phyloP scores from a whole-genome alignment of 2,329 filamentous ascomycete genomes.

The Parascedosporium putredinis region DNA sequence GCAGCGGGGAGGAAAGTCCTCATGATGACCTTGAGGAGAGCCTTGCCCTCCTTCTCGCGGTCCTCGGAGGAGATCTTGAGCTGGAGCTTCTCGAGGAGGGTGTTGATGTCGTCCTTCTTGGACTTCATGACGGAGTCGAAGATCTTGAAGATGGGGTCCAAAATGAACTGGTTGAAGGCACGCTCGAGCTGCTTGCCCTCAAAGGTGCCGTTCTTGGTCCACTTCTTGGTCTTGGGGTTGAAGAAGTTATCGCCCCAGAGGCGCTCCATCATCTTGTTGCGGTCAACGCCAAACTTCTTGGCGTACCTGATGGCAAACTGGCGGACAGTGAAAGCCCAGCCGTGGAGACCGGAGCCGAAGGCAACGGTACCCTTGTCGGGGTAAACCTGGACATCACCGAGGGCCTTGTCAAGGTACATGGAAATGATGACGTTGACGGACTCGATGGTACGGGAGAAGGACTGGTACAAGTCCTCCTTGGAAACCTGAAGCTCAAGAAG shows the following conservation, averaged over 20 bases:
- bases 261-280: slow-evolving; percentile 99
- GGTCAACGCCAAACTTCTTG: slow-evolving; percentile 99
- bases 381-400: slow-evolving; percentile 98
- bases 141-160: slow-evolving; percentile 99
- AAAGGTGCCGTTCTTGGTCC: slow-evolving; percentile 76
- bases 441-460: slow-evolving; percentile 98
- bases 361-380: slow-evolving; percentile 95
- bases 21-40: slow-evolving; percentile 96
- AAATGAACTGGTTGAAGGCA: slow-evolving; percentile 99
- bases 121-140: slow-evolving; percentile 95
- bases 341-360: slow-evolving; percentile 99
- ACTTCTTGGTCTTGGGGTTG: slow-evolving; percentile 99
- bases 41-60: slow-evolving; percentile 92
- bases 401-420: slow-evolving; percentile 93
- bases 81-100: slow-evolving; percentile 81
- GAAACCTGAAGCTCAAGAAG: slow-evolving; percentile 96
- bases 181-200: slow-evolving; percentile 89
- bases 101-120: slow-evolving; percentile 85
- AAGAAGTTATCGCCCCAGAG: slow-evolving; percentile 99
- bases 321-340: slow-evolving; percentile 98
- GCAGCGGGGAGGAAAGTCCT: slow-evolving; percentile 97
- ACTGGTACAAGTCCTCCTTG: slow-evolving; percentile 99
- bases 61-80: slow-evolving; percentile 85
- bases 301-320: slow-evolving; percentile 94
- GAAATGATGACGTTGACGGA: slow-evolving; percentile 99